Base-by-base conservation (phyloP, 495 filamentous ascomycete genomes). In the Trichoderma erinaceum region DNA sequence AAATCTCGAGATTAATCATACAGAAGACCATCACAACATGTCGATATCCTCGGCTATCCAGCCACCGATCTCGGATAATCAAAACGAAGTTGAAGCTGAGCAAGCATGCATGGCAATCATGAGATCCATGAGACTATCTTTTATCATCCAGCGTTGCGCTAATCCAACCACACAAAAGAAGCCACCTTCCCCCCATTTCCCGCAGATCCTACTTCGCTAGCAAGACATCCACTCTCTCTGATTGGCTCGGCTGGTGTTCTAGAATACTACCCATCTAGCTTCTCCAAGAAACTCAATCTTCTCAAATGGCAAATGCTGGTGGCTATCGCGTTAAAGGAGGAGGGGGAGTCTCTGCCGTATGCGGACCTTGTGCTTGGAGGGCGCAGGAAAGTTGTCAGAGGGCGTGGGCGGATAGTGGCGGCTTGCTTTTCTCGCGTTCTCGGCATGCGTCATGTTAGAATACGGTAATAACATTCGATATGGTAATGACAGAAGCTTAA, bases 1-100 rank as follows among this genome's bases (percentile, higher is more conserved):
- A 18, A n/a, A 46, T 15, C 44, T 48, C 35, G 8, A 12, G 3
- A 15, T 48, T 11, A 16, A 46, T 13, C 13, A 48, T 16, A 48
- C 3, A 4, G 4, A 48, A 0, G 44, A 18, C 13, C 0, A 48
- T 11, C n/a, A 16, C 1, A 16, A 18, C 44, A 32, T 29, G 0
- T 11, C 21, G 18, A 0, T 61, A 32, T 29, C 56, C 56, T 61
- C 56, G 56, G 56, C 25, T 61, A 61, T 61, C 56, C 25, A 29
- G 18, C n/a, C n/a, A 61, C 56, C 56, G 56, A 32, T 61, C 56
- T 61, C 56, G 56, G 56, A 61, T 35, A 12, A 29, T 61, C 6
- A 32, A 61, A 4, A 5, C 10, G 18, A 23, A 5, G 1, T 5
- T 38, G 2, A 38, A 7, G 35, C 35, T 38, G 35, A 38, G 2